phyloP scores from a whole-genome alignment of 2,329 filamentous ascomycete species.

The Cucurbitaria berberidis region DNA sequence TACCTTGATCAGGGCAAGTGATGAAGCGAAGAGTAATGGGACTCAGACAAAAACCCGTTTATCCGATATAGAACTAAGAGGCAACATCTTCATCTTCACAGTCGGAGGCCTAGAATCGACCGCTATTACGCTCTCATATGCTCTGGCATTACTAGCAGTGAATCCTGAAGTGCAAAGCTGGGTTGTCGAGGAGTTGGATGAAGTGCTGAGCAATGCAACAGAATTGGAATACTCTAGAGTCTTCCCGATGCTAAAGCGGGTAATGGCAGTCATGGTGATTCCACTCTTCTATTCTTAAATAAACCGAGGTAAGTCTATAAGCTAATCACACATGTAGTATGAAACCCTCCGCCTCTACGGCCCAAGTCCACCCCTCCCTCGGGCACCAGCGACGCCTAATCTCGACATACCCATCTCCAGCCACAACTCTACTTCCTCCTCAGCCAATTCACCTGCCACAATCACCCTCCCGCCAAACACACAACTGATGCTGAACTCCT shows the following conservation, averaged over 20 bases:
- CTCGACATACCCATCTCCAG: slow-evolving; percentile 8
- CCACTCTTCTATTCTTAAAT: neutral
- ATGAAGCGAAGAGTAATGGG: slow-evolving; percentile 2
- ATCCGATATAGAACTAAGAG: slow-evolving; percentile 31
- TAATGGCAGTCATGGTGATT: slow-evolving; percentile 57
- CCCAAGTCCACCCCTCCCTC: slow-evolving; percentile 26
- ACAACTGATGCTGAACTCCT: slow-evolving; percentile 21
- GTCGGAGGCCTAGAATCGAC: slow-evolving; percentile 42
- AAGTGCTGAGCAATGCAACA: slow-evolving; percentile 37
- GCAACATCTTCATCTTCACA: slow-evolving; percentile 42
- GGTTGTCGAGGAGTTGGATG: slow-evolving; percentile 58
- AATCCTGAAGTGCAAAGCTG: slow-evolving; percentile 60
- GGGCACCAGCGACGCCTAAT: slow-evolving; percentile 5
- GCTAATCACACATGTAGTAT: slow-evolving; percentile 11
- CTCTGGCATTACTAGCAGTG: slow-evolving; percentile 54
- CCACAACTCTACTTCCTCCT: neutral
- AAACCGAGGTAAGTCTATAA: too few relatives aligned
- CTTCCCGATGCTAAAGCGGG: slow-evolving; percentile 54
- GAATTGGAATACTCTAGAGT: slow-evolving; percentile 48
- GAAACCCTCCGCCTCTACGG: slow-evolving; percentile 38
- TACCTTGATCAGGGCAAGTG: slow-evolving; percentile 35
- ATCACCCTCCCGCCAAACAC: slow-evolving; percentile 20
- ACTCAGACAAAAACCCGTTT: slow-evolving; percentile 6
- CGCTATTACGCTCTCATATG: slow-evolving; percentile 58
- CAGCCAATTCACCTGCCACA: neutral